A percentile compares a stretch with the other conserved stretches of the same genome.
phyloP scores from a whole-genome alignment of 768 basidiomycete species.

The Xerocomellus dryophilus region DNA sequence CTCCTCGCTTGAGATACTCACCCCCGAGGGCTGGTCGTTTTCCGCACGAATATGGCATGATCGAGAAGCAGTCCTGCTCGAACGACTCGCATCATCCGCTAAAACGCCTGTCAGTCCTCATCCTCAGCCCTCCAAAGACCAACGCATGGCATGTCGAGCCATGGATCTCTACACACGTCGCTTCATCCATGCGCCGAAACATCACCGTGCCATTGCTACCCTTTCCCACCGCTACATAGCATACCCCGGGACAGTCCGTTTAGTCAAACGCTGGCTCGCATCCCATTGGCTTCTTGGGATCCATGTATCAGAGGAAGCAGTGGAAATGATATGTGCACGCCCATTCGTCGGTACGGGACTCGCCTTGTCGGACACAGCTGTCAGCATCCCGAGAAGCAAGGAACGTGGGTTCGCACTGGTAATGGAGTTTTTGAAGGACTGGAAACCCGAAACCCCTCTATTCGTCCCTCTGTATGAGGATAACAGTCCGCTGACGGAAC shows the following conservation, averaged over 20 bases:
- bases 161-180: slow-evolving; percentile 60
- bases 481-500: slow-evolving; percentile 1
- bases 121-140: slow-evolving; percentile 34
- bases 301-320: slow-evolving; percentile 72
- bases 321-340: slow-evolving; percentile 81
- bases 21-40: slow-evolving; percentile 86
- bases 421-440: slow-evolving; percentile 69
- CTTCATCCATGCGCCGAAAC: slow-evolving; percentile 77
- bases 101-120: slow-evolving; percentile 20
- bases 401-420: slow-evolving; percentile 77
- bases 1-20: slow-evolving; percentile 70
- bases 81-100: slow-evolving; percentile 54
- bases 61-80: slow-evolving; percentile 75
- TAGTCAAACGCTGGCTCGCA: slow-evolving; percentile 91
- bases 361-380: slow-evolving; percentile 35
- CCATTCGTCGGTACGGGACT: slow-evolving; percentile 60
- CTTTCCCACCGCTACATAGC: slow-evolving; percentile 77
- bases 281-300: slow-evolving; percentile 80
- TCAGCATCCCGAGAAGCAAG: slow-evolving; percentile 65
- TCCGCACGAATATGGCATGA: slow-evolving; percentile 81
- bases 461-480: slow-evolving; percentile 68
- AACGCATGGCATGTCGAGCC: slow-evolving; percentile 54
- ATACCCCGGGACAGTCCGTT: slow-evolving; percentile 79
- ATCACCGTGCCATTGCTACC: slow-evolving; percentile 79
- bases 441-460: slow-evolving; percentile 78